A percentile compares a stretch with the other conserved stretches of the same genome.
Evolutionary conservation across 1,139 yeast genomes (phyloP).

Genomic region (Hyphopichia khmerensis): DNA sequence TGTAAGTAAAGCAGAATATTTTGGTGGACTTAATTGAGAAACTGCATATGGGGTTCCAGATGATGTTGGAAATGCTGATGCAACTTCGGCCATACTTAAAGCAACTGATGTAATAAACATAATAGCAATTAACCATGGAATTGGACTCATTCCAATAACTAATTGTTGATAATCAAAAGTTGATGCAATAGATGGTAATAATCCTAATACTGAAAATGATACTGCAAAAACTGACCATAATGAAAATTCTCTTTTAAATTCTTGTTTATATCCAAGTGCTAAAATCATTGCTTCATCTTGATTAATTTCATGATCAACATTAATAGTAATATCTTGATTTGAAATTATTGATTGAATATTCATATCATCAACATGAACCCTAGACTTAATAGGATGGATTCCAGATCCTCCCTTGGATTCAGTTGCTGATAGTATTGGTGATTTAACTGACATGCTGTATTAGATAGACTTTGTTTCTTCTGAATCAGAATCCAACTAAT

Average conservation of each 20-base stretch:
- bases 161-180: conserved; percentile 53
- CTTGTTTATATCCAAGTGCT: conserved; percentile 73
- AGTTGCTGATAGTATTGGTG: neutral
- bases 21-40: conserved; percentile 53
- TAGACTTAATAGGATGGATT: conserved; percentile 30
- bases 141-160: conserved; percentile 53
- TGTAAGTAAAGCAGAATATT: conserved; percentile 45
- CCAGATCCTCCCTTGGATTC: neutral
- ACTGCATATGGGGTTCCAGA: conserved; percentile 53
- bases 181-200: conserved; percentile 68
- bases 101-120: conserved; percentile 52
- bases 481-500: too few relatives aligned
- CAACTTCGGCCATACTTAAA: conserved; percentile 46
- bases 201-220: conserved; percentile 70
- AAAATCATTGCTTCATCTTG: conserved; percentile 56
- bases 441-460: neutral
- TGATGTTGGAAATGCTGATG: conserved; percentile 49
- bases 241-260: conserved; percentile 67
- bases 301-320: conserved; percentile 47
- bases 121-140: conserved; percentile 56
- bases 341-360: conserved; percentile 41
- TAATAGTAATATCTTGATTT: conserved; percentile 36
- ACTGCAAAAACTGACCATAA: conserved; percentile 64
- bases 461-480: neutral
- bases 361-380: conserved; percentile 41